These are phyloP conservation scores for Mycena vulgaris DNA, from an alignment of 768 basidiomycete species.

Conservation along the genomic window DNA sequence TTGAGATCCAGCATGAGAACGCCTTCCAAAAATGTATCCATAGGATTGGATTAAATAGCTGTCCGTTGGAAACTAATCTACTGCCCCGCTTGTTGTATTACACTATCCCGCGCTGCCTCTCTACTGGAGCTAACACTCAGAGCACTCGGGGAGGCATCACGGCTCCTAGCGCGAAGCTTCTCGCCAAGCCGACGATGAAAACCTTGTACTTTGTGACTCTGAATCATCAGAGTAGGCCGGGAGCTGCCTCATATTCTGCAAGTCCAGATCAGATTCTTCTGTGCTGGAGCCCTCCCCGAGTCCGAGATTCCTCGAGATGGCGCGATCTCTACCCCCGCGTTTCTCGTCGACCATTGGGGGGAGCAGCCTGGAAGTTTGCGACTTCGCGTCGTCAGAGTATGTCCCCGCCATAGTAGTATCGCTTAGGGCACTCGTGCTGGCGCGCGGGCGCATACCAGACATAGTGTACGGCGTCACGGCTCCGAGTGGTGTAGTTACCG, in stretches of 20 bases:
- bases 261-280: not conserved
- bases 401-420: not conserved
- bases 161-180: not conserved
- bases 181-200: not conserved
- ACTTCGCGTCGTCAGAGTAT: not conserved
- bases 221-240: not conserved
- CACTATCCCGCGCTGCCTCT: too few relatives aligned
- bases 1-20: too few relatives aligned
- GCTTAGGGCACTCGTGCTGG: not conserved
- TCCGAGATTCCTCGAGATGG: not conserved
- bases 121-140: not conserved
- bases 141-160: not conserved
- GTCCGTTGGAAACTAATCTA: too few relatives aligned
- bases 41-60: too few relatives aligned
- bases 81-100: too few relatives aligned
- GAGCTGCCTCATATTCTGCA: not conserved
- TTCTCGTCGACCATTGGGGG: not conserved
- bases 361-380: not conserved
- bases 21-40: too few relatives aligned
- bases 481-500: not conserved
- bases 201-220: not conserved
- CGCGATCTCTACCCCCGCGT: not conserved
- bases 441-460: not conserved
- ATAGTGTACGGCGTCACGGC: slow-evolving; percentile 8
- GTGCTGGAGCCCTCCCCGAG: not conserved